Percentiles rank a stretch among this genome's conserved stretches.
phyloP scores from a whole-genome alignment of 2,329 filamentous ascomycete genomes.

The Penicillium expansum region DNA sequence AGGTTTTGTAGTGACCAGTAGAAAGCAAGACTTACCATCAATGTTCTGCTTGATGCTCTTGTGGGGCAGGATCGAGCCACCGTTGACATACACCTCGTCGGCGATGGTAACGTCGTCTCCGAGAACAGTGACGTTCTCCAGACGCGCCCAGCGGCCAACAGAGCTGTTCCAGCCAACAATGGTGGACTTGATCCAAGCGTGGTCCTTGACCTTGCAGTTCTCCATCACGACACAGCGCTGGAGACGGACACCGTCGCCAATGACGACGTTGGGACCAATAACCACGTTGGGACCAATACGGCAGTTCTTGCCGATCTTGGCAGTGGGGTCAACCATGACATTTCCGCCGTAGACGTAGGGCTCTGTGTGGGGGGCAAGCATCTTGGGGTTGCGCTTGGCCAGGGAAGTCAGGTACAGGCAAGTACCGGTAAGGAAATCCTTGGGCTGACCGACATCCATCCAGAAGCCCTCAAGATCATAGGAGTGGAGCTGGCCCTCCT shows the following conservation, averaged over 20 bases:
- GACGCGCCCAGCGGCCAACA: conserved; percentile 89
- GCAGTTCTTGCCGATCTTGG: conserved; percentile 98
- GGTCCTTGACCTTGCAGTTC: conserved; percentile 94
- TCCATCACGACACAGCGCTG: conserved; percentile 88
- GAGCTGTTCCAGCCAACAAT: conserved; percentile 98
- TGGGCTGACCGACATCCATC: conserved; percentile 99
- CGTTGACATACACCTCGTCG: conserved; percentile 98
- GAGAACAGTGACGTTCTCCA: conserved; percentile 97
- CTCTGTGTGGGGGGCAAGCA: conserved; percentile 70
- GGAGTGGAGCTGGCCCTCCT: conserved; percentile 86
- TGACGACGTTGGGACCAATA: conserved; percentile 86
- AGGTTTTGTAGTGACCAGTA: background rate
- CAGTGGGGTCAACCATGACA: conserved; percentile 87
- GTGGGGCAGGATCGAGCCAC: conserved; percentile 89
- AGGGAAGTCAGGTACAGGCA: conserved; percentile 94
- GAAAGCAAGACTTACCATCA: conserved; percentile 58
- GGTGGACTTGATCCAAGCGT: conserved; percentile 97
- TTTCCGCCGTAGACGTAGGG: conserved; percentile 89
- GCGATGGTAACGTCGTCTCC: conserved; percentile 97
- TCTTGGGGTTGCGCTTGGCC: conserved; percentile 83
- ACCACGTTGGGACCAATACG: conserved; percentile 96
- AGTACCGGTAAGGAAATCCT: conserved; percentile 94
- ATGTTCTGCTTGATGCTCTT: conserved; percentile 99
- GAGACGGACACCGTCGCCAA: conserved; percentile 90
- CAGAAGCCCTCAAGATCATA: conserved; percentile 97